Evolutionary conservation across 1,284 basidiomycete genomes (phyloP), one percentile per base, ranked within the genome.

Genomic region (Earliella scabrosa): DNA sequence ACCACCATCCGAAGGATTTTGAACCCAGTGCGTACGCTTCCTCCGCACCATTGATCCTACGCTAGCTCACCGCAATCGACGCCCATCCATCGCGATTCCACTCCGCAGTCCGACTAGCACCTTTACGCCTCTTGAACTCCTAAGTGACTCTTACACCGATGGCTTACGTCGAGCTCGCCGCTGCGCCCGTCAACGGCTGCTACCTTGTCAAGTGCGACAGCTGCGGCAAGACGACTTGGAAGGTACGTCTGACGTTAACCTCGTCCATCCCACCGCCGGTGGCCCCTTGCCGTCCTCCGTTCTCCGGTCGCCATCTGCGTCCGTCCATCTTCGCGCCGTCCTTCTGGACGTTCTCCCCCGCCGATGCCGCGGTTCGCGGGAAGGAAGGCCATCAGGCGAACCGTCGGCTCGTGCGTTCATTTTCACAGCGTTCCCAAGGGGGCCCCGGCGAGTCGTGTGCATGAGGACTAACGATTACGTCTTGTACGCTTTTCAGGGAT

Each of bases 191-290:
- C 59, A 74, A 87, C 68, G 60, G 71, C 50, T 91, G 88, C 74
- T 81, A 72, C 67, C 65, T 72, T 54, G 83, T 86, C 52, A 78
- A 78, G 60, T 91, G 88, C 73, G 73, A 71, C 52, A 77, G 72
- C 54, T 91, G 88, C 71, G 79, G 80, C 46, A 91, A 90, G 78
- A 85, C 75, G 23, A 90, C 86, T n/a, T 92, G 88, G 88, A 78
- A 71, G 75, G 90, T 90, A 68, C 67, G 82, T 50, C 20, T 21
- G 14, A 2, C 20, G 72, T 43, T 32, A 20, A 32, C 6, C 29
- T n/a, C 21, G 24, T 11, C 18, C 27, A 11, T 21, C 21, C 20
- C 31, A 31, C 13, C 38, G 38, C 49, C 27, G 16, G 24, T 21
- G 16, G 23, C 39, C 21, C 14, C 32, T 41, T 40, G 20, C 18